Conservation (phyloP, 1,139 yeast species). For the Schizosaccharomyces versatilis region DNA sequence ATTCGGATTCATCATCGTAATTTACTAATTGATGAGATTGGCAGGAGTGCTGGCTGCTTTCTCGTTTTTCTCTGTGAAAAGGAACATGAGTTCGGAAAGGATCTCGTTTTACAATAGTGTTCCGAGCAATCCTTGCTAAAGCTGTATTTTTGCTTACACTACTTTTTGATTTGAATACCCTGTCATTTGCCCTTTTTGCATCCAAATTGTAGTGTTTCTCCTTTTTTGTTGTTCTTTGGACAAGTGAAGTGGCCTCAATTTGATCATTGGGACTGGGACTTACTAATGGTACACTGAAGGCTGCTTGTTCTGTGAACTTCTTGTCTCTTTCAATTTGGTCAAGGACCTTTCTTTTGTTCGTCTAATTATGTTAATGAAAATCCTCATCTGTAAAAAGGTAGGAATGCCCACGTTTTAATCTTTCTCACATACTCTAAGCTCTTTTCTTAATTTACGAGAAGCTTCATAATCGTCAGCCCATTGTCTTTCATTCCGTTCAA, state of each 20-base stretch:
- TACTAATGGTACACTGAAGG: neutral
- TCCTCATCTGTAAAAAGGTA: neutral
- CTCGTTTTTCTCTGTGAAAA: no score
- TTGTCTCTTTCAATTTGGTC: neutral
- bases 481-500: slow-evolving; percentile 5
- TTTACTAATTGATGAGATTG: no score
- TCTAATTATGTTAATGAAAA: neutral
- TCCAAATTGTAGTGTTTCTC: no score
- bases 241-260: neutral
- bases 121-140: no score
- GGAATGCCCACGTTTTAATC: neutral
- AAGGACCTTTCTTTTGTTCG: neutral
- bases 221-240: no score
- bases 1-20: slow-evolving; percentile 28
- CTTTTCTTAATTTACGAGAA: slow-evolving; percentile 12
- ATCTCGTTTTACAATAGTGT: no score
- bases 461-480: slow-evolving; percentile 14
- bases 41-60: no score
- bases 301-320: neutral
- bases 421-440: slow-evolving; percentile 10
- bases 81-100: no score
- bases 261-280: neutral
- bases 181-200: no score
- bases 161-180: no score
- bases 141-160: no score